These are phyloP conservation scores for Termitomyces bulborhizus DNA, from an alignment of 768 basidiomycete genomes.

Conservation along the genomic window DNA sequence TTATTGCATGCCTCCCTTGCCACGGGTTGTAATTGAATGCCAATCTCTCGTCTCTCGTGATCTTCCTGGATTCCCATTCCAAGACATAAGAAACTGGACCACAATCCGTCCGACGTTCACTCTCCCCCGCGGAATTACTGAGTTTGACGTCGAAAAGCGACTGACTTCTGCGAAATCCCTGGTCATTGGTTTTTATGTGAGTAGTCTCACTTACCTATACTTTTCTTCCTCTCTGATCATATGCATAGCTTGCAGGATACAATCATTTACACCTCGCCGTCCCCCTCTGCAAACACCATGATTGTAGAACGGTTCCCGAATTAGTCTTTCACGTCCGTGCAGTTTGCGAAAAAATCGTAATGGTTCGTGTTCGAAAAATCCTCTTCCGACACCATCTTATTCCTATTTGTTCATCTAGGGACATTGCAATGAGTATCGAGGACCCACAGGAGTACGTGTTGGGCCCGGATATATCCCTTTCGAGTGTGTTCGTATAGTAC, in stretches of 20 bases:
- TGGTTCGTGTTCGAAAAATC: not conserved
- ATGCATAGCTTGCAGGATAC: not conserved
- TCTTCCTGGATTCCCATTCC: not conserved
- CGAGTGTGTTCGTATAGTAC: not conserved
- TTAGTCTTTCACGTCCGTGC: not conserved
- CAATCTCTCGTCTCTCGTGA: not conserved
- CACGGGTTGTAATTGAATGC: not conserved
- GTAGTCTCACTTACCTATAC: not conserved
- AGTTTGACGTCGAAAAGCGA: not conserved
- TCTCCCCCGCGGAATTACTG: not conserved
- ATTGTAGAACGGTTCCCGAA: not conserved
- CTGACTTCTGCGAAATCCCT: not conserved
- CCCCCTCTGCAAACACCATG: not conserved
- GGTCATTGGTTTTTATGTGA: not conserved
- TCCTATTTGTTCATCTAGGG: not conserved
- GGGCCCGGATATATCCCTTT: conserved; percentile 1
- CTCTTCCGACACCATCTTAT: too few species aligned
- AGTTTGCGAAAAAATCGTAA: not conserved
- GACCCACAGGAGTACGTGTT: conserved; percentile 2
- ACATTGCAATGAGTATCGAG: conserved; percentile 1
- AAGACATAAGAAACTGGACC: not conserved
- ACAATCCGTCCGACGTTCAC: not conserved
- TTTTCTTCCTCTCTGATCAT: not conserved
- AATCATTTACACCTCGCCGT: not conserved
- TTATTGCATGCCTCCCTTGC: not conserved